Base-by-base conservation (phyloP, 208 protist genomes). In the Crithidia acanthocephali region DNA sequence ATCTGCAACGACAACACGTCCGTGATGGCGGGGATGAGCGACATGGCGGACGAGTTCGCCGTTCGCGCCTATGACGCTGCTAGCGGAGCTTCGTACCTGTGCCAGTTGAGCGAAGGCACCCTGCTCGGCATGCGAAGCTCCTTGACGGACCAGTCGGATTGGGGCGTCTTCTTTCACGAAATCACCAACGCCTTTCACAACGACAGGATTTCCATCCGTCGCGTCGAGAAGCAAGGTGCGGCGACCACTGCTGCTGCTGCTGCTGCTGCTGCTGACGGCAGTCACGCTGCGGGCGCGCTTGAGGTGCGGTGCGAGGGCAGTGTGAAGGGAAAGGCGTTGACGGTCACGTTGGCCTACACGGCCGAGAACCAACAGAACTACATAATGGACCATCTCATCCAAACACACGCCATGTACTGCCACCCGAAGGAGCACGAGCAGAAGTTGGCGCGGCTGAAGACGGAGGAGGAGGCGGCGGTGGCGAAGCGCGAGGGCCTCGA, bases 391-490 rank as follows among this genome's bases (percentile, higher is more conserved):
- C 59, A 61, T 20, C 81, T 97, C 67, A 37, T 91, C 8, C 30
- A 81, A 30, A 53, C 63, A 8, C 80, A 95, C 42, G 60, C 83
- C 23, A 76, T 91, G 7, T 62, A 82, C 60, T 35, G 68, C 5
- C 78, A 92, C 56, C 67, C 83, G 0, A 93, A 86, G 61, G 86
- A 94, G 55, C 79, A 82, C 72, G 73, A 94, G 69, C 60, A 83
- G 66, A 72, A 80, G 60, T 61, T 96, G 20, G 22, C 47, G 11
- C 65, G 74, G 22, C 22, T 85, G 25, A 65, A 61, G 28, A 71
- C 71, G 42, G 80, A 87, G 32, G 79, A 91, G 50, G 68, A 63
- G 22, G 69, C 81, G 10, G 67, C 83, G 44, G 35, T 45, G 22
- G 62, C 68, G 32, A 79, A 85, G 64, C 75, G 73, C 20, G 81